These are phyloP conservation scores for Pythium dissotocum DNA, from an alignment of 352 stramenopile species.

Conservation along the genomic window DNA sequence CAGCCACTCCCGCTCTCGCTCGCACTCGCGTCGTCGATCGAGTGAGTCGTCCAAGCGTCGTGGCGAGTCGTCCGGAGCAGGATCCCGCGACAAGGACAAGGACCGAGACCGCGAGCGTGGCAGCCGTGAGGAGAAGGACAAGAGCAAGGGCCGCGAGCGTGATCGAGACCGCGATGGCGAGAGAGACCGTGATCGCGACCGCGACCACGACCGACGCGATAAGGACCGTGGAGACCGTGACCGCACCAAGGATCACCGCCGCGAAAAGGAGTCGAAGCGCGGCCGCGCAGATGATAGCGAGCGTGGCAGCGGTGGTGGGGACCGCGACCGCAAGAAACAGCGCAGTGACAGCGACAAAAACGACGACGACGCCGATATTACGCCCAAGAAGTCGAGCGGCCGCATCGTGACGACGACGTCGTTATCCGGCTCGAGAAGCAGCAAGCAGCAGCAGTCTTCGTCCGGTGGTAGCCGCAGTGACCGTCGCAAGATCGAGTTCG, in stretches of 20 bases:
- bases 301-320: conserved; percentile 28
- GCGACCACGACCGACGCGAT: conserved; percentile 13
- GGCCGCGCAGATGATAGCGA: conserved; percentile 35
- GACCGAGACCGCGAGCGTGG: conserved; percentile 29
- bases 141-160: conserved; percentile 9
- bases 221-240: conserved; percentile 30
- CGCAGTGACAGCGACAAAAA: conserved; percentile 18
- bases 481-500: conserved; percentile 51
- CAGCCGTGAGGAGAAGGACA: conserved; percentile 11
- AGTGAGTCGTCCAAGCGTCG: conserved; percentile 39
- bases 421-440: conserved; percentile 28
- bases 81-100: conserved; percentile 22
- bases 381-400: conserved; percentile 25
- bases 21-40: conserved; percentile 39
- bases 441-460: conserved; percentile 23
- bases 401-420: conserved; percentile 53
- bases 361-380: conserved; percentile 20
- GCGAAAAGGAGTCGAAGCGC: conserved; percentile 35
- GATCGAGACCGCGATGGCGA: conserved; percentile 36
- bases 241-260: conserved; percentile 12
- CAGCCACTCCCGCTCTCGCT: conserved; percentile 37
- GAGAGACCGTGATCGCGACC: conserved; percentile 25
- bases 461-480: conserved; percentile 22
- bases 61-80: conserved; percentile 31
- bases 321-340: conserved; percentile 45